Base-by-base conservation (phyloP, 1,284 basidiomycete genomes). In the Leccinum fuscescens region DNA sequence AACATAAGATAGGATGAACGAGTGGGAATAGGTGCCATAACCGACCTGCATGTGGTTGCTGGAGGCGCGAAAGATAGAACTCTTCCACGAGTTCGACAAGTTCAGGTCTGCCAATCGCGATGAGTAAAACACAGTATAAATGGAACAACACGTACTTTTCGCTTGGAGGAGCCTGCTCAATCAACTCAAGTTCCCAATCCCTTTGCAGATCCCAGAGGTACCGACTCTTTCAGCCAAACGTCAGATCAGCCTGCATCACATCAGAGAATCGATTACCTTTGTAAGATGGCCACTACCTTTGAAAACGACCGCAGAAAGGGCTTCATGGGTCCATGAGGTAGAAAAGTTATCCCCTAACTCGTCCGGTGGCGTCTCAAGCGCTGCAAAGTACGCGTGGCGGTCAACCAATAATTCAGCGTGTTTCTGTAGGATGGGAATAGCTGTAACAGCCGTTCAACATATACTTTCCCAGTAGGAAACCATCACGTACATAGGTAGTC, bases 401-500 rank as follows among this genome's bases (percentile, higher is more conserved):
- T 82, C 80, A 53, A 89, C 69, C 39, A 95, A 69, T 65, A 93
- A 88, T 52, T 88, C 78, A 48, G 89, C 65, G 71, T 95, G 91
- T 60, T 80, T 85, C 68, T 82, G 79, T 44, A 94, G 79, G 46
- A 94, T 76, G 1, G 86, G 80, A 39, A 92, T 86, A 39, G 91
- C 92, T 94, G 69, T 39, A 66, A 67, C 53, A 57, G 56, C 54
- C 58, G 63, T 55, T 62, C 53, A 61, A 57, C 55, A 55, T 58
- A 58, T 37, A 54, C 46, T n/a, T 55, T 60, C 15, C 48, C 15
- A 48, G 52, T 53, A 57, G 48, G 60, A 46, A 49, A 74, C 55
- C 54, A 55, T 55, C 56, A 75, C 91, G 74, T 72, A 94, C 93
- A 94, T 31, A 93, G 70, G 70, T 94, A 94, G 68, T 95, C 93